A percentile compares a stretch with the other conserved stretches of the same genome.
Conservation (phyloP, 2,329 filamentous ascomycete species). For the Colletotrichum limetticola region DNA sequence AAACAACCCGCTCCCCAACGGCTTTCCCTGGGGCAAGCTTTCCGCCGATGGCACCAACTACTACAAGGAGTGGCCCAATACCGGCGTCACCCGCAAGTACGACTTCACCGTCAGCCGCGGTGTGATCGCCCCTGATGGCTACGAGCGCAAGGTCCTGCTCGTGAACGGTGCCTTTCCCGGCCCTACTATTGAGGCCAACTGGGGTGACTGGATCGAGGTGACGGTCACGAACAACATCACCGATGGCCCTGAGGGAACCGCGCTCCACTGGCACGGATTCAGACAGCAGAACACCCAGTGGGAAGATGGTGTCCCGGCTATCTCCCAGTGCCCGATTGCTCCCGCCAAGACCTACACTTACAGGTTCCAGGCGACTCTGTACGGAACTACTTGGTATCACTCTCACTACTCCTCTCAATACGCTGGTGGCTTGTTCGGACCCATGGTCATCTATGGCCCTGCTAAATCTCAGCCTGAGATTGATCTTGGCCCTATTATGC, state of each 20-base stretch:
- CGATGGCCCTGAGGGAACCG: slow-evolving; percentile 56
- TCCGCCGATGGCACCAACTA: slow-evolving; percentile 59
- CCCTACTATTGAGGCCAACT: slow-evolving; percentile 72
- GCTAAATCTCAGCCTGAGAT: slow-evolving; percentile 66
- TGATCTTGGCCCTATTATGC: slow-evolving; percentile 67
- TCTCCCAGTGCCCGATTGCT: slow-evolving; percentile 74
- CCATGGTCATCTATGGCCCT: slow-evolving; percentile 68
- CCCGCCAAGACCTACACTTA: slow-evolving; percentile 68
- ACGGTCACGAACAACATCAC: slow-evolving; percentile 77
- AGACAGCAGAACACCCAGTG: slow-evolving; percentile 59
- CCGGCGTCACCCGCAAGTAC: slow-evolving; percentile 65
- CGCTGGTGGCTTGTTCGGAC: slow-evolving; percentile 69
- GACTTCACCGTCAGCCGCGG: slow-evolving; percentile 64
- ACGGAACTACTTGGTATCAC: slow-evolving; percentile 69
- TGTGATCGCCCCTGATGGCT: slow-evolving; percentile 66
- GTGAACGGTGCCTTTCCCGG: slow-evolving; percentile 75
- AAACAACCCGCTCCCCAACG: slow-evolving; percentile 60
- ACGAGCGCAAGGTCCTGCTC: slow-evolving; percentile 63
- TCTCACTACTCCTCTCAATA: slow-evolving; percentile 70
- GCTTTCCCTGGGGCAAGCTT: slow-evolving; percentile 62
- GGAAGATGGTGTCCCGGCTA: slow-evolving; percentile 63
- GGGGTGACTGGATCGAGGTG: slow-evolving; percentile 72
- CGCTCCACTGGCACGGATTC: slow-evolving; percentile 66
- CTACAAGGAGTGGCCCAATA: slow-evolving; percentile 58
- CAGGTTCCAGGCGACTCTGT: slow-evolving; percentile 61